These are phyloP conservation scores for Globisporangium alternatum DNA, from an alignment of 352 stramenopile species.

Conservation along the genomic window DNA sequence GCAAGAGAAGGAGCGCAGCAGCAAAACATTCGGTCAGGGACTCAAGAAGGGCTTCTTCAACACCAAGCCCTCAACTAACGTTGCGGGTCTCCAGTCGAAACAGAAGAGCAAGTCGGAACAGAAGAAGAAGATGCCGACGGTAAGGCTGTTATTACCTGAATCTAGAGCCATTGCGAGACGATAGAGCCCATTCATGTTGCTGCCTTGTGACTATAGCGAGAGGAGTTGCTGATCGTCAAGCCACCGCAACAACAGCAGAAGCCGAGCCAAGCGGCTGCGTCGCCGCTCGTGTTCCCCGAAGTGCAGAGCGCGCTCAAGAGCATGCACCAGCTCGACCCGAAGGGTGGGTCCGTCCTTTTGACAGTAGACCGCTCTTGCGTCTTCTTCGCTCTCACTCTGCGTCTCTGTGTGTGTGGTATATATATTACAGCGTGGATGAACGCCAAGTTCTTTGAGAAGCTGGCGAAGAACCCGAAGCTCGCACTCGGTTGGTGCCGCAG, in stretches of 20 bases:
- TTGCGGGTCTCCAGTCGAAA: not conserved
- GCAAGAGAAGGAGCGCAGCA: constrained; percentile 42
- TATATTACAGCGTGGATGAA: constrained; percentile 68
- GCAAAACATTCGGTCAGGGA: constrained; percentile 52
- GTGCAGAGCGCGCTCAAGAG: constrained; percentile 64
- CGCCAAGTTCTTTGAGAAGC: constrained; percentile 64
- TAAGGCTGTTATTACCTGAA: not conserved
- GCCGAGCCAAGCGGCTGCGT: not conserved
- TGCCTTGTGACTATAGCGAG: constrained; percentile 23
- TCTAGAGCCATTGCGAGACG: not conserved
- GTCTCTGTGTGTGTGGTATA: not conserved
- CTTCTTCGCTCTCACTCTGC: not conserved
- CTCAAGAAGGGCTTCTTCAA: constrained; percentile 79
- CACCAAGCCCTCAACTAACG: constrained; percentile 1
- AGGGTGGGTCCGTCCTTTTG: constrained; percentile 29
- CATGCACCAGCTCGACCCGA: constrained; percentile 59
- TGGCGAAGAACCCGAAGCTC: constrained; percentile 53
- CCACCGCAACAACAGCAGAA: constrained; percentile 1
- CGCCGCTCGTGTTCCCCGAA: constrained; percentile 68
- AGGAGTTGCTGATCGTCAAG: constrained; percentile 33
- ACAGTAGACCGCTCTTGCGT: too few species aligned
- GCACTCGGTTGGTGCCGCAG: constrained; percentile 31
- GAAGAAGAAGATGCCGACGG: constrained; percentile 10
- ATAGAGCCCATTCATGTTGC: not conserved
- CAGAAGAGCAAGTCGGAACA: constrained; percentile 4